A percentile compares a stretch with the other conserved stretches of the same genome.
phyloP scores from a whole-genome alignment of 192 early-diverging fungal genomes.

The Podila clonocystis region DNA sequence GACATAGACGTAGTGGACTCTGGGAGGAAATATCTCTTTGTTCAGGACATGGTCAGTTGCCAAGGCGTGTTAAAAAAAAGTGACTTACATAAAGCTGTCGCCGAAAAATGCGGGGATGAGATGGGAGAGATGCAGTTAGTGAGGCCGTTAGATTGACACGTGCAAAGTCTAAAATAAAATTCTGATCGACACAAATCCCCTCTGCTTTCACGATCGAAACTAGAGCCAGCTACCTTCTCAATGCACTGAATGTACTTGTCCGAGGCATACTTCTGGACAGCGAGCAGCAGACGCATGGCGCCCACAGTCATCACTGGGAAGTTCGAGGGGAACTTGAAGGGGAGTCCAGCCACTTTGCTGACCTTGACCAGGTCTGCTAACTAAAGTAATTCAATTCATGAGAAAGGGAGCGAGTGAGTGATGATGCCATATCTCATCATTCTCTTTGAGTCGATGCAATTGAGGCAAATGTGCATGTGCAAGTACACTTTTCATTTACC shows the following conservation, averaged over 20 bases:
- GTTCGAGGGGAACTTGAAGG: constrained; percentile 17
- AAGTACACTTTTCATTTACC: constrained; percentile 4
- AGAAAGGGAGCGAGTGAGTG: neutral
- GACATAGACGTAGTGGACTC: neutral
- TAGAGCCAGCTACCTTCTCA: constrained; percentile 23
- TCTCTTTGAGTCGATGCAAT: neutral
- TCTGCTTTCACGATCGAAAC: neutral
- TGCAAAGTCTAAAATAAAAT: neutral
- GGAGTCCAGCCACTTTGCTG: constrained; percentile 10
- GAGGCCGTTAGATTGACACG: neutral
- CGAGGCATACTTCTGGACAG: constrained; percentile 28
- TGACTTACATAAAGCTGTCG: constrained; percentile 24
- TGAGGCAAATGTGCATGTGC: neutral
- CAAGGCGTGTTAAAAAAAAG: neutral
- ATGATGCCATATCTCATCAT: neutral
- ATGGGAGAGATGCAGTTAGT: neutral
- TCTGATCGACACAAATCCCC: neutral
- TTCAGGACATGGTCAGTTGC: neutral
- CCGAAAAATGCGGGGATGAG: neutral
- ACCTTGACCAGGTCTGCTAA: constrained; percentile 8
- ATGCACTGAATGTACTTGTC: constrained; percentile 22
- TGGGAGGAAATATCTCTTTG: neutral
- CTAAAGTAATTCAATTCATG: neutral
- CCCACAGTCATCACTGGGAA: constrained; percentile 28
- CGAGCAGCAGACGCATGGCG: constrained; percentile 25